Evolutionary conservation across 2,329 filamentous ascomycete species (phyloP), one percentile per base, ranked within the genome.

Genomic region (Colletotrichum horii): DNA sequence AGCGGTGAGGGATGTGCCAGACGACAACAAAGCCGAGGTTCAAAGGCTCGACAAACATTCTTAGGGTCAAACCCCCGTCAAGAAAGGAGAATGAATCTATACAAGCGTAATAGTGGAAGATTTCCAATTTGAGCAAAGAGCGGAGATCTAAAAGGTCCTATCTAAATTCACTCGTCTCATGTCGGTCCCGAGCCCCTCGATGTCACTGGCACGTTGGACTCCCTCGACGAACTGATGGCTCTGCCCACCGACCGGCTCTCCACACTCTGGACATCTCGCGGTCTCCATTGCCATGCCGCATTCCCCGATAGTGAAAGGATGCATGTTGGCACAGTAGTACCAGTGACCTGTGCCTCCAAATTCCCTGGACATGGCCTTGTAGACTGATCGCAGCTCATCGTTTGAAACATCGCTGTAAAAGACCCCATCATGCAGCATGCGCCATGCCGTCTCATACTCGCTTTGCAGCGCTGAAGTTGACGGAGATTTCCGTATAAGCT

Each of bases 271-370:
- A 78, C 93, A 95, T 3, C 81, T 81, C 2, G 92, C 88, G 22
- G 79, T 70, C 80, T 94, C 76, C 91, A 93, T 93, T 0, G 93
- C 90, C 87, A 91, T 90, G 2, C 92, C 92, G 79, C 92, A 94
- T 75, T 94, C 91, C 1, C 92, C 92, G 36, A 94, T 87, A 0
- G 91, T 91, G 77, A 94, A 93, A 4, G 90, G 88, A 79, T 93
- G 90, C 87, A 73, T 91, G 91, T 28, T 77, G 81, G 76, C 91
- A 34, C 32, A 93, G 1, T 83, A 85, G 80, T 93, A 93, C 92
- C 91, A 93, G 77, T 93, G 90, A 0, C 92, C 92, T 0, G 88
- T 91, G 0, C 89, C 88, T 0, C 68, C 76, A 48, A 91, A 88
- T 76, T 89, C 88, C 0, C 64, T 71, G 1, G 87, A 80, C 90